Base-by-base conservation (phyloP, 768 basidiomycete genomes). In the Naganishia antarctica region DNA sequence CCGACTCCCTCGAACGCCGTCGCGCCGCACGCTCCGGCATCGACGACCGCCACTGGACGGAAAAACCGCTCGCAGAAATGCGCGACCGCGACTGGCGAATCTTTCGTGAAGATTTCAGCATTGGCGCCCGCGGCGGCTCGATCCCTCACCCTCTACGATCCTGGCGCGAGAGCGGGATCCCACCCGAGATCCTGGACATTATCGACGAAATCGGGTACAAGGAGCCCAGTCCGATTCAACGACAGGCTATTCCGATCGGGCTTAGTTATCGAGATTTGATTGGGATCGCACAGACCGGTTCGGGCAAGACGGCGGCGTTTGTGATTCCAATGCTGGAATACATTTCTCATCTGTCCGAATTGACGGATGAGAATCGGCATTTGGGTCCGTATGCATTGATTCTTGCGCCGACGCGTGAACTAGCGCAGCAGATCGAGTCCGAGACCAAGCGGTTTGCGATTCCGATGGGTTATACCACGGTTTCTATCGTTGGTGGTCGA, bases 171-270 rank as follows among this genome's bases (percentile, higher is more conserved):
- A 92, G 90, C 3, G 79, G 75, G 18, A 97, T 98, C 48, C 93
- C 92, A 9, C 78, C 82, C 66, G 68, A 81, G 13, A 87, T 99
- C 48, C 79, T 94, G 47, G 86, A 86, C 48, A 85, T 91, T 63
- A 90, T 99, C 59, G 91, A 89, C 31, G 81, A 83, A 71, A 87
- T 98, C 78, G 96, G 96, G 0, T 99, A 99, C 81, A 92, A 90
- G 72, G 94, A 98, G 66, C 96, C 96, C 0, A 90, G 89, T 37
- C 86, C 96, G 6, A 99, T 99, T 75, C 96, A 99, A 78, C 83
- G 96, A 40, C 96, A 98, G 76, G 96, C 96, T 8, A 99, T 99
- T 67, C 96, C 96, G n/a, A 97, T 99, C 65, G 96, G 96, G 48
- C 78, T 98, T 68, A 90, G 93, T 74, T 92, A 93, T 73, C 84